Evolutionary conservation across 2,329 filamentous ascomycete genomes (phyloP), one percentile per base, ranked within the genome.

Genomic region (Colletotrichum agaves): DNA sequence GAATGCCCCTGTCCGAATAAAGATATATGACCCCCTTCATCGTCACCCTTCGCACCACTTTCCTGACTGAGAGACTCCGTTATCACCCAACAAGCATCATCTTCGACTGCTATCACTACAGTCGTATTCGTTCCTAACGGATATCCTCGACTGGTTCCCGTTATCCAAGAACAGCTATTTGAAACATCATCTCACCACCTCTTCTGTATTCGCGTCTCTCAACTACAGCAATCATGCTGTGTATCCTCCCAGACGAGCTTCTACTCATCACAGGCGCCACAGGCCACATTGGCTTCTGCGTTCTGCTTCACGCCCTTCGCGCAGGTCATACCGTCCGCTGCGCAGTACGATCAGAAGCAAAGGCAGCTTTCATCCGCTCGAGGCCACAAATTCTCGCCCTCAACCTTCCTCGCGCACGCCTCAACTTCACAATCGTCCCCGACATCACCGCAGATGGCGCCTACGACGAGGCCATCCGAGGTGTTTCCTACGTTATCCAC

Each of bases 381-480:
- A 50, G 57, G 10, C 67, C 58, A 1, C 46, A 58, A 13, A 69
- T 75, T 21, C 39, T 61, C 33, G 49, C 67, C 8, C 56, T 74
- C 19, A 56, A 65, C 41, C 67, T 69, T 17, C 37, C 60, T 4
- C 49, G 63, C 37, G 70, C 67, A 8, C 70, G 72, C 17, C 71
- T 78, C 6, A 73, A 72, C 23, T 74, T 74, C 64, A 61, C 75
- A 35, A 70, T 80, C 49, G 78, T 83, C 1, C 77, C 79, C 1
- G 79, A 83, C 35, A 76, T 83, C 35, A 73, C 76, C 0, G 71
- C 70, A 11, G 72, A 75, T 1, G 76, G 75, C 19, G 81, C 81
- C 5, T 83, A 80, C 59, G 78, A 82, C 43, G 75, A 79, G n/a
- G 80, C 79, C n/a, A 75, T 81, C 63, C 72, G 78, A 43, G 81